Percentiles rank a stretch among this genome's conserved stretches.
phyloP scores from a whole-genome alignment of 768 basidiomycete species.

The Tylopilus sp. region DNA sequence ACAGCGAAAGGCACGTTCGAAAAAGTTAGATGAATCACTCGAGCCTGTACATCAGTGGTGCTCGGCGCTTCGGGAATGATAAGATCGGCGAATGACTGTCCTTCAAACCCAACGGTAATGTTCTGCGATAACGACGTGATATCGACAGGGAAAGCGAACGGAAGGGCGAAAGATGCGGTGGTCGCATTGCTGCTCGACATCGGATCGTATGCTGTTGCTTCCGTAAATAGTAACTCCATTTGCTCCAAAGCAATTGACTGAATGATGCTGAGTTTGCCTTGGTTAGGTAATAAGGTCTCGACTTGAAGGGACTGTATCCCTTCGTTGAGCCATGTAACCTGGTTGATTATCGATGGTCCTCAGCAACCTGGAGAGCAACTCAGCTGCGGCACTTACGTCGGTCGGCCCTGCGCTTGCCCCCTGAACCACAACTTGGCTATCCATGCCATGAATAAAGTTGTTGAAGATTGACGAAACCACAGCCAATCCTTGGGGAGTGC shows the following conservation, averaged over 20 bases:
- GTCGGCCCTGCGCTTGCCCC: conserved; percentile 57
- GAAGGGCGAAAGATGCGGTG: conserved; percentile 61
- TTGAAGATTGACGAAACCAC: conserved; percentile 67
- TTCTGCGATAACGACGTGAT: conserved; percentile 60
- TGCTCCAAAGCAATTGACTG: conserved; percentile 59
- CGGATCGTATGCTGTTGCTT: conserved; percentile 55
- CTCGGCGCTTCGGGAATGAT: conserved; percentile 54
- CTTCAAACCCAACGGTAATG: conserved; percentile 49
- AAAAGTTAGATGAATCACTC: conserved; percentile 62
- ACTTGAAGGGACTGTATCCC: conserved; percentile 63
- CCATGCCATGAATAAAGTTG: conserved; percentile 63
- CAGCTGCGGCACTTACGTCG: conserved; percentile 38
- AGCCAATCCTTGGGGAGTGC: conserved; percentile 46
- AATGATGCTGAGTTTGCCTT: conserved; percentile 59
- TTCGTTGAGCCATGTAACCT: conserved; percentile 73
- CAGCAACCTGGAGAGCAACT: conserved; percentile 1
- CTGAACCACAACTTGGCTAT: conserved; percentile 55
- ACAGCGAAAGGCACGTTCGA: conserved; percentile 56
- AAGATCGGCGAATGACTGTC: conserved; percentile 56
- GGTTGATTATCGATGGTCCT: background rate
- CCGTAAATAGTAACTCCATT: conserved; percentile 55
- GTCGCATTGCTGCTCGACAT: conserved; percentile 56
- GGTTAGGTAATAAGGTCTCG: conserved; percentile 58
- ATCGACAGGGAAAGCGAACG: conserved; percentile 68
- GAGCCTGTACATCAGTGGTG: conserved; percentile 56